These are phyloP conservation scores for Peniophora sp. DNA, from an alignment of 1,284 basidiomycete genomes.

Conservation along the genomic window DNA sequence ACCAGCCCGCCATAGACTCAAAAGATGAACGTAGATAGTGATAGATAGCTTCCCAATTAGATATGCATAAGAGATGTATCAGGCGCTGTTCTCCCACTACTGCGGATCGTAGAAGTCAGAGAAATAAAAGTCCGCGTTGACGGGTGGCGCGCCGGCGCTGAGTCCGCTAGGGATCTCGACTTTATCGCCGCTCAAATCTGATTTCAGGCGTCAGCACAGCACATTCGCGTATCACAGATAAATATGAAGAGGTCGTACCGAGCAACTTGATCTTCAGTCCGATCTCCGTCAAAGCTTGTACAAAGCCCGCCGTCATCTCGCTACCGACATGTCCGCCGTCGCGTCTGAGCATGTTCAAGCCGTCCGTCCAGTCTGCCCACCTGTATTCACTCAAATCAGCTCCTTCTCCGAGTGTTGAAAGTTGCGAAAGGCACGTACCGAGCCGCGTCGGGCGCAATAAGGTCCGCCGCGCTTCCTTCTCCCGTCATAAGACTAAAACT, in stretches of 20 bases:
- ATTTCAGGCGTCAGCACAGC: neutral
- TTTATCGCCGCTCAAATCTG: constrained; percentile 85
- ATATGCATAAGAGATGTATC: no score
- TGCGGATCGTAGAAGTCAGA: constrained; percentile 46
- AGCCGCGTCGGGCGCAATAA: constrained; percentile 79
- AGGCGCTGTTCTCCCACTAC: constrained; percentile 7
- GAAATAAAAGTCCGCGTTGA: constrained; percentile 83
- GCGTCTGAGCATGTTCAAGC: constrained; percentile 78
- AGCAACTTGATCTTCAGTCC: constrained; percentile 90
- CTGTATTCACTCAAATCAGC: no score
- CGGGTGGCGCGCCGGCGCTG: constrained; percentile 63
- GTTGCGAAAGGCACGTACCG: constrained; percentile 21
- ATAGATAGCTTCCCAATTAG: no score
- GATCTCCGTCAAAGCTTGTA: constrained; percentile 85
- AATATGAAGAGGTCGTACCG: constrained; percentile 40
- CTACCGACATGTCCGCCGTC: constrained; percentile 78
- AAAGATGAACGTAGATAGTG: no score
- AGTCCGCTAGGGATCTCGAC: constrained; percentile 85
- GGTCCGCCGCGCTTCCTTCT: constrained; percentile 76
- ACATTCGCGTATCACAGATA: neutral
- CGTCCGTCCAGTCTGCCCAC: constrained; percentile 96
- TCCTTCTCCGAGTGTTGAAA: no score
- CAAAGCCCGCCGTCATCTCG: constrained; percentile 79
- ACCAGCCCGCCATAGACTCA: no score
- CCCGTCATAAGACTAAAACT: constrained; percentile 75